Evolutionary conservation across 352 stramenopile species (phyloP).

Genomic region (Blastocystis sp.): DNA sequence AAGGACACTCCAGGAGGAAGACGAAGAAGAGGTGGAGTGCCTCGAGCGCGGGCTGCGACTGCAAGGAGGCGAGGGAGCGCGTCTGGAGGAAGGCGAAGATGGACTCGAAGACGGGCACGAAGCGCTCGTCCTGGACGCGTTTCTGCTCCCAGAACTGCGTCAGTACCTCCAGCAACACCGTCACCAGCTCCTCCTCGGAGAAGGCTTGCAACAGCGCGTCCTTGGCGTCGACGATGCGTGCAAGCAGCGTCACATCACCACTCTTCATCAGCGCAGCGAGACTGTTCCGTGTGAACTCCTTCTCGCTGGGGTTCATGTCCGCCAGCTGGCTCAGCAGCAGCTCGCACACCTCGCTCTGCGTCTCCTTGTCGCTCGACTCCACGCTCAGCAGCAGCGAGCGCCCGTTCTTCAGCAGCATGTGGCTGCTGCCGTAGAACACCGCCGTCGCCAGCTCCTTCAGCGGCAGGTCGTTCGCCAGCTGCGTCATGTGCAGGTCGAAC

Average conservation of each 20-base stretch:
- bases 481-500: conserved; percentile 29
- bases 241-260: not conserved
- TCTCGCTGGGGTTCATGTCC: not conserved
- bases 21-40: not conserved
- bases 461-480: not conserved
- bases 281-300: conserved; percentile 39
- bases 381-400: conserved; percentile 48
- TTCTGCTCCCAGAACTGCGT: not conserved
- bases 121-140: not conserved
- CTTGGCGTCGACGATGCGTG: not conserved
- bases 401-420: conserved; percentile 64
- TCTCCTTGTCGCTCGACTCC: not conserved
- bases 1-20: not conserved
- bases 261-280: not conserved
- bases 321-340: conserved; percentile 18
- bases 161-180: conserved; percentile 21
- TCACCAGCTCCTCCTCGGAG: conserved; percentile 26
- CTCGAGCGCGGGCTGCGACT: not conserved
- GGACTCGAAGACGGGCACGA: not conserved
- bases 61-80: not conserved
- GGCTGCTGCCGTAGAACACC: conserved; percentile 32
- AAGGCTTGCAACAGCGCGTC: not conserved
- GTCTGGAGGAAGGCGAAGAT: not conserved
- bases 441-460: conserved; percentile 7
- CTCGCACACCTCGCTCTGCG: conserved; percentile 40